These are phyloP conservation scores for Nymphaea colorata DNA, from an alignment of 164 flowering plant genomes.

Conservation along the genomic window DNA sequence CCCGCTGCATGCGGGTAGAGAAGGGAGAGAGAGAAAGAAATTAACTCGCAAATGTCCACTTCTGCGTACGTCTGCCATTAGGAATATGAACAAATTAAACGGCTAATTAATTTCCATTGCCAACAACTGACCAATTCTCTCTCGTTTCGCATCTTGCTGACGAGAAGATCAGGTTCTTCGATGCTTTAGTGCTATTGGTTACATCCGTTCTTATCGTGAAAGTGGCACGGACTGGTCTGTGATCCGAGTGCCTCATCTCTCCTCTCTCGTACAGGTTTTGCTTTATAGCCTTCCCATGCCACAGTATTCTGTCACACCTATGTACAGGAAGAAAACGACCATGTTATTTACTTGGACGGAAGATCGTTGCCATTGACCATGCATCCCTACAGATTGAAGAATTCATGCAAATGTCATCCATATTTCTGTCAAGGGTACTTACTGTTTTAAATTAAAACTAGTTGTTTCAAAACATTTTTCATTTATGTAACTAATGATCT, in stretches of 20 bases:
- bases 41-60: too few species aligned
- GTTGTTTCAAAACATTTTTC: too few species aligned
- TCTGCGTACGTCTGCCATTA: too few species aligned
- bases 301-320: constrained; percentile 90
- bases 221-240: constrained; percentile 73
- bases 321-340: not conserved
- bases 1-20: too few species aligned
- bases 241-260: constrained; percentile 76
- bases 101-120: too few species aligned
- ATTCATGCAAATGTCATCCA: too few species aligned
- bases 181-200: constrained; percentile 12
- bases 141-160: not conserved
- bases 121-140: too few species aligned
- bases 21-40: too few species aligned
- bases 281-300: constrained; percentile 71
- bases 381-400: not conserved
- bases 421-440: too few species aligned
- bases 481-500: too few species aligned
- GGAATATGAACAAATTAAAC: too few species aligned
- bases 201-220: constrained; percentile 46
- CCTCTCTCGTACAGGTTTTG: constrained; percentile 59
- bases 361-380: not conserved
- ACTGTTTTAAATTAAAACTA: too few species aligned
- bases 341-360: not conserved
- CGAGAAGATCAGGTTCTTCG: not conserved